These are phyloP conservation scores for Heterobasidion parviporum DNA, from an alignment of 1,284 basidiomycete species.

Conservation along the genomic window DNA sequence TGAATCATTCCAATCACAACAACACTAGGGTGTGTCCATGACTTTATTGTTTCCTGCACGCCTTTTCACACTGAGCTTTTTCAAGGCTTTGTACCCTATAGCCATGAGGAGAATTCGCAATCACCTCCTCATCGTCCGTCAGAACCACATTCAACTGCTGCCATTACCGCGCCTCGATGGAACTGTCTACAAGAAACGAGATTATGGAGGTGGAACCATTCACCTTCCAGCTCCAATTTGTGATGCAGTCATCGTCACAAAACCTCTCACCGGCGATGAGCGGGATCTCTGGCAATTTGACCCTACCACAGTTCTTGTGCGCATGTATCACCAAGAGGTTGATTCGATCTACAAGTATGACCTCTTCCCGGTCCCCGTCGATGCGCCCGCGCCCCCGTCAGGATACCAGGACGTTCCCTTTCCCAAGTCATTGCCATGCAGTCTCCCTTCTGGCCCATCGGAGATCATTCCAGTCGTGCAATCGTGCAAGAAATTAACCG, in stretches of 20 bases:
- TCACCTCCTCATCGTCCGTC: conserved; percentile 22
- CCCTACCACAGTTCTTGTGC: conserved; percentile 22
- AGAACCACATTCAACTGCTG: conserved; percentile 19
- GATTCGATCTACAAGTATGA: conserved; percentile 24
- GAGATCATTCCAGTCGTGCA: conserved; percentile 19
- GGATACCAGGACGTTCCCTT: neutral
- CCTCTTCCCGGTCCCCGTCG: conserved; percentile 16
- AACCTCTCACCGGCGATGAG: conserved; percentile 12
- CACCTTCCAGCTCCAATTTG: neutral
- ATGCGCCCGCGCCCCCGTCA: neutral
- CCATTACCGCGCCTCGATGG: conserved; percentile 19
- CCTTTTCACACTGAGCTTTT: conserved; percentile 3
- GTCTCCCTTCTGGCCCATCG: conserved; percentile 17
- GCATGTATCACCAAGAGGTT: conserved; percentile 15
- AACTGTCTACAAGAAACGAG: conserved; percentile 7
- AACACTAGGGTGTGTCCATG: conserved; percentile 5
- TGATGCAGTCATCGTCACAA: conserved; percentile 14
- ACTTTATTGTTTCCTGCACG: neutral
- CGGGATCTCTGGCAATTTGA: conserved; percentile 20
- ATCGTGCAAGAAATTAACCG: conserved; percentile 21
- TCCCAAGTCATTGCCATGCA: conserved; percentile 13
- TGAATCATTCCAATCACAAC: conserved; percentile 8
- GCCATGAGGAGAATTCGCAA: conserved; percentile 21
- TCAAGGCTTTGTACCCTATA: conserved; percentile 15
- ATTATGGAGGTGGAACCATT: neutral